Evolutionary conservation across 495 filamentous ascomycete species (phyloP), one percentile per base, ranked within the genome.

Genomic region (Cryomyces minteri): DNA sequence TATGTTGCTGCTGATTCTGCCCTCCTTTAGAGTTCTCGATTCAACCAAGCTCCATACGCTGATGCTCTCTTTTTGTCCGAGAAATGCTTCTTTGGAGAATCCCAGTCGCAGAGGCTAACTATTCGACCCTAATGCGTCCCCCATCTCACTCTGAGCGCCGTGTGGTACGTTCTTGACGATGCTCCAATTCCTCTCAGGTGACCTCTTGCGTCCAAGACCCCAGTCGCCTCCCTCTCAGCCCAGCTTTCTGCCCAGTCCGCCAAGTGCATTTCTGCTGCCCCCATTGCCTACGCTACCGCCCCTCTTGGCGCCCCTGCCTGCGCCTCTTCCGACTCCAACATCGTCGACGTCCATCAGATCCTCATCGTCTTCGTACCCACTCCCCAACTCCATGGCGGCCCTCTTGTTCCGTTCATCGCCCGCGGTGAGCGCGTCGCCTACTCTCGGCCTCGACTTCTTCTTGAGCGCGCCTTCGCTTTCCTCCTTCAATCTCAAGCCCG

Each of bases 341-440:
- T 74, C 73, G 52, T 75, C 70, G n/a, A 73, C 34, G 45, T 79
- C 78, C 67, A 75, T 72, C 18, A 60, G 64, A 49, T 73, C 72
- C 34, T 72, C 76, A 6, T 71, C 67, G 1, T 63, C 67, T 54
- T 67, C 68, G 50, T 67, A 62, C 42, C 63, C 63, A 43, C 56
- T 61, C 43, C 68, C 65, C 18, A 25, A 25, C 18, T 25, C 18
- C 18, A 25, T 25, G 12, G 67, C 62, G 14, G 66, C 67, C 39
- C 69, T 61, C 41, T 63, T 63, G 66, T 67, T 30, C 59, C 52
- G 29, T 44, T 32, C 37, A 6, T 12, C 38, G 4, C 51, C 43
- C 43, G 18, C 2, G 18, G 18, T 25, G 18, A 25, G 18, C 18
- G 18, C 2, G 18, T 10, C n/a, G 39, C 43, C 56, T 54, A 66